A percentile compares a stretch with the other conserved stretches of the same genome.
These are phyloP conservation scores for Phyllosticta citriasiana DNA, from an alignment of 2,329 filamentous ascomycete genomes.

Conservation along the genomic window DNA sequence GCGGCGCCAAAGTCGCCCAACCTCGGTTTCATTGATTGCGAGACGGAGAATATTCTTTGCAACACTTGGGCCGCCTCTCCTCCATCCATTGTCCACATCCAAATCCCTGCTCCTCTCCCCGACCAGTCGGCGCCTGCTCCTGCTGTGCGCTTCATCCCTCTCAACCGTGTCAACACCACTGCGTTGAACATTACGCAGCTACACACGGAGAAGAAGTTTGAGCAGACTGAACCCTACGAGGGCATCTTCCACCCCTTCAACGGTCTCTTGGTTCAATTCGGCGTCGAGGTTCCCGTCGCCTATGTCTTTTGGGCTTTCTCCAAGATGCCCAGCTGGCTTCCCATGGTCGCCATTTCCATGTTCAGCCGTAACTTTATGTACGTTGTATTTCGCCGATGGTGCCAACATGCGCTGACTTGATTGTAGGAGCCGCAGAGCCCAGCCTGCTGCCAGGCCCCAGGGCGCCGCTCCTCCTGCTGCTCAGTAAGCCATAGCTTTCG, in stretches of 20 bases:
- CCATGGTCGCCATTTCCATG: constrained; percentile 69
- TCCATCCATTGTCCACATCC: constrained; percentile 56
- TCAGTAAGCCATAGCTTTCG: not conserved
- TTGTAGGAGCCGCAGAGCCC: constrained; percentile 1
- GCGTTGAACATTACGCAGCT: constrained; percentile 53
- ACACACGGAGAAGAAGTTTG: constrained; percentile 48
- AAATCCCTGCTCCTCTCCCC: constrained; percentile 48
- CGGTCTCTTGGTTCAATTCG: constrained; percentile 53
- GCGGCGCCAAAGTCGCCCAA: constrained; percentile 52
- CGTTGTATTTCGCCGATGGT: constrained; percentile 27
- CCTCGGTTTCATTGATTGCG: constrained; percentile 63
- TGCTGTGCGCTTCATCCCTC: constrained; percentile 52
- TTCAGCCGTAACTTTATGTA: constrained; percentile 67
- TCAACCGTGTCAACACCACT: constrained; percentile 62
- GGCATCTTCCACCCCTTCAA: constrained; percentile 70
- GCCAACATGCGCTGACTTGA: not conserved
- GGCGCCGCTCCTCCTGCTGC: constrained; percentile 5
- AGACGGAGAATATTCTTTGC: constrained; percentile 64
- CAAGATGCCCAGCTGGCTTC: constrained; percentile 57
- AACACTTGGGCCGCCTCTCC: constrained; percentile 59
- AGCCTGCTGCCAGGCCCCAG: not conserved
- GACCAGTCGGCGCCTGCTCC: constrained; percentile 54
- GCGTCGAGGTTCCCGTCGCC: constrained; percentile 53
- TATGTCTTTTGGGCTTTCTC: constrained; percentile 56
- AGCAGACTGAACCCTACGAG: constrained; percentile 44